Percentiles rank a stretch among this genome's conserved stretches.
Conservation (phyloP, 23 red algal genomes). For the Pyropia haitanensis region DNA sequence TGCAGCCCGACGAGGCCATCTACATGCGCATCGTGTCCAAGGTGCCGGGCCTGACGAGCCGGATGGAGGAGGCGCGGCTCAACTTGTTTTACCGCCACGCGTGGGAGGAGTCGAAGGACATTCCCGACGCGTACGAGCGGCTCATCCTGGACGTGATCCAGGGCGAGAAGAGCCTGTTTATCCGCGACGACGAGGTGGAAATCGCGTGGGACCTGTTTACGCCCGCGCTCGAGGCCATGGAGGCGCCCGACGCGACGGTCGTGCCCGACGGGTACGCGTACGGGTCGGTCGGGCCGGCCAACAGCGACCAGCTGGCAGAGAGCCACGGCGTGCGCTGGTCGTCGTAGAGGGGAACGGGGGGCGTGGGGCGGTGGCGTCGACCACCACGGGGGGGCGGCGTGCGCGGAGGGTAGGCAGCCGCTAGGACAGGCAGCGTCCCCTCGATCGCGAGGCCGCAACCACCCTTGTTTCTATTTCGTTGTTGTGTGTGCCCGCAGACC, state of each 20-base stretch:
- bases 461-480: too few species aligned
- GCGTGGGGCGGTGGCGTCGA: too few species aligned
- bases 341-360: background rate
- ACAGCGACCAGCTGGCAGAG: conserved; percentile 17
- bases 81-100: conserved; percentile 83
- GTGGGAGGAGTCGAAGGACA: conserved; percentile 95
- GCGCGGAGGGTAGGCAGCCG: too few species aligned
- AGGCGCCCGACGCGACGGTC: conserved; percentile 13
- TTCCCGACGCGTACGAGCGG: conserved; percentile 95
- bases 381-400: too few species aligned
- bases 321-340: conserved; percentile 46
- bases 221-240: conserved; percentile 65
- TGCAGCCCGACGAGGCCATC: conserved; percentile 95
- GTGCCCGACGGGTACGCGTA: conserved; percentile 67
- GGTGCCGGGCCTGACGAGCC: conserved; percentile 84
- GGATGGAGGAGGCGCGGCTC: conserved; percentile 81
- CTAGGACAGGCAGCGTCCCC: too few species aligned
- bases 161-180: conserved; percentile 93
- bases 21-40: conserved; percentile 81
- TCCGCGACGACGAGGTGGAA: conserved; percentile 82
- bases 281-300: conserved; percentile 28
- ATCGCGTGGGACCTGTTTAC: conserved; percentile 88
- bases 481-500: too few species aligned
- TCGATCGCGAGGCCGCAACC: too few species aligned
- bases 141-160: conserved; percentile 92